Base-by-base conservation (phyloP, 495 filamentous ascomycete species). In the Lindgomyces ingoldianus region DNA sequence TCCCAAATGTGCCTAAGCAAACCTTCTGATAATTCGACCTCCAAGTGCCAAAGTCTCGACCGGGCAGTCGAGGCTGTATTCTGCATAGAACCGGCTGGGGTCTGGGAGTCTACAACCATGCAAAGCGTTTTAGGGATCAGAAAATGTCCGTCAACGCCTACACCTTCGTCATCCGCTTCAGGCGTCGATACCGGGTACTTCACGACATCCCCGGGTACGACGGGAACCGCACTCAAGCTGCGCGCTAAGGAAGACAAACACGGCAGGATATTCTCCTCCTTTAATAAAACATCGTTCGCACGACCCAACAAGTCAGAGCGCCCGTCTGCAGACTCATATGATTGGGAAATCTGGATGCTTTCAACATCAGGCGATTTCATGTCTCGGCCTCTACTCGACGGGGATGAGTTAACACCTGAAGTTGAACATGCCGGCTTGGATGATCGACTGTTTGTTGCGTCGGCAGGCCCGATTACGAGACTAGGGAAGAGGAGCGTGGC, bases 341-440 rank as follows among this genome's bases (percentile, higher is more conserved):
- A 18, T 18, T 91, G 87, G 87, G 86, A 90, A 70, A 83, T 82
- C 1, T 91, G 87, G 85, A 82, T 80, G 10, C 78, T 89, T 51
- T 81, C 82, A 21, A 61, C 73, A 1, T 67, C 76, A 22, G 83
- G 83, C 21, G 77, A 74, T 48, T 72, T 81, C 19, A 68, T 74
- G 10, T 64, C 73, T 1, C 64, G 68, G 44, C 72, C 77, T 4
- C 69, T 80, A 12, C 50, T 66, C 1, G 61, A 60, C 44, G 9
- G 25, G 2, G 39, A 21, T 9, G 39, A 44, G 0, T 46, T 51
- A 29, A 18, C 6, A 25, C n/a, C 30, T 33, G 49, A 50, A 12
- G 46, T 1, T 24, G 45, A 57, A 4, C 29, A 19, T 16, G 18
- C 12, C 0, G 19, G 16, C 10, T 22, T 45, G 14, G 64, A 76